These are phyloP conservation scores for Aspergillus thermomutatus DNA, from an alignment of 2,329 filamentous ascomycete species.

Conservation along the genomic window DNA sequence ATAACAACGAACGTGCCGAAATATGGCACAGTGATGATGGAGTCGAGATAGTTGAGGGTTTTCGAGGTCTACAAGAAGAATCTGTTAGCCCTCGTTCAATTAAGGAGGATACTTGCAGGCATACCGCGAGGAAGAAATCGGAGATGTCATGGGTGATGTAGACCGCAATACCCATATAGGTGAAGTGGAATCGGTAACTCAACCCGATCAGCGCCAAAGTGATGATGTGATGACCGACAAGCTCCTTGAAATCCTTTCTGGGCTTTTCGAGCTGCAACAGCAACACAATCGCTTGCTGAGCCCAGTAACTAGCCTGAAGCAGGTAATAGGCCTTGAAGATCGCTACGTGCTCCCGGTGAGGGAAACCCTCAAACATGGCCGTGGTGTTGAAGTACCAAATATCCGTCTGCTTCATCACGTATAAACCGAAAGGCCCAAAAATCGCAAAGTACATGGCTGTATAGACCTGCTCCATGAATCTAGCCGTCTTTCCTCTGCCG, in stretches of 20 bases:
- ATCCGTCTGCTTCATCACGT: constrained; percentile 85
- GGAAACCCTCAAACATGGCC: constrained; percentile 86
- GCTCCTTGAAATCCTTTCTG: constrained; percentile 90
- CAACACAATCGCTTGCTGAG: constrained; percentile 87
- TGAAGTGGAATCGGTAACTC: constrained; percentile 95
- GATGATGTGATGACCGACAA: constrained; percentile 88
- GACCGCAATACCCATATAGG: constrained; percentile 87
- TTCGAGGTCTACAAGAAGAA: constrained; percentile 68
- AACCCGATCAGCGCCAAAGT: constrained; percentile 77
- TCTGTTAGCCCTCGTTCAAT: not conserved
- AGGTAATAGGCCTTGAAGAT: constrained; percentile 94
- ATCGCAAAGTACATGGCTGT: constrained; percentile 86
- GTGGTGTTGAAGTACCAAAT: constrained; percentile 94
- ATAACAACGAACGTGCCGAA: constrained; percentile 76
- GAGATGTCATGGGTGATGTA: constrained; percentile 94
- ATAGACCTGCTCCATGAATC: constrained; percentile 96
- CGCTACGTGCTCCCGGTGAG: constrained; percentile 75
- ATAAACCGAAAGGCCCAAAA: constrained; percentile 79
- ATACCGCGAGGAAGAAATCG: constrained; percentile 90
- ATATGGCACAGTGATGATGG: constrained; percentile 73
- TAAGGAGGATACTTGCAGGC: constrained; percentile 4
- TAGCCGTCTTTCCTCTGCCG: constrained; percentile 72
- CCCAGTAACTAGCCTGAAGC: constrained; percentile 92
- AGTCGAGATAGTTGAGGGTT: constrained; percentile 84
- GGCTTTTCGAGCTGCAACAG: constrained; percentile 86